These are phyloP conservation scores for Lactarius sanguifluus DNA, from an alignment of 768 basidiomycete species.

Conservation along the genomic window DNA sequence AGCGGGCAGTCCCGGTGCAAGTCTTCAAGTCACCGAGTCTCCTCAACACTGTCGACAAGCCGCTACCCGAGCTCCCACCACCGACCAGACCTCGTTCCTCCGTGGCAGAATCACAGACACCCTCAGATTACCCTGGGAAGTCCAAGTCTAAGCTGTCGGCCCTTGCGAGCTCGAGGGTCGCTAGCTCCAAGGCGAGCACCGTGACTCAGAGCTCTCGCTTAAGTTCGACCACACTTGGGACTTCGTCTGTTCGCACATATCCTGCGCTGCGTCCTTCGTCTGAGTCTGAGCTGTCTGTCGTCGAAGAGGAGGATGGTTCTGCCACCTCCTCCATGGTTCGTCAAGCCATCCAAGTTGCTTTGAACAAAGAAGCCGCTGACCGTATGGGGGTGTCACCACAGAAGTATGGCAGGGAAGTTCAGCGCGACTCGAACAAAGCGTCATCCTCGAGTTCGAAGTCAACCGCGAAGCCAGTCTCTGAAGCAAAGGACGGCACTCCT, in stretches of 20 bases:
- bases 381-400: conserved; percentile 20
- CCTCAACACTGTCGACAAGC: conserved; percentile 25
- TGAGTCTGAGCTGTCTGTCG: conserved; percentile 45
- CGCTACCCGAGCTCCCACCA: conserved; percentile 30
- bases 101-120: conserved; percentile 14
- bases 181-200: conserved; percentile 39
- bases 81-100: conserved; percentile 36
- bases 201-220: conserved; percentile 50
- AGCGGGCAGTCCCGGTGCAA: conserved; percentile 25
- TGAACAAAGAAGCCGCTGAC: conserved; percentile 60
- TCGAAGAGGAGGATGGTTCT: conserved; percentile 34
- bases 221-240: conserved; percentile 41
- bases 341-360: conserved; percentile 65
- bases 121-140: conserved; percentile 35
- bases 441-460: conserved; percentile 28
- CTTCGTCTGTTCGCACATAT: conserved; percentile 70
- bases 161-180: conserved; percentile 57
- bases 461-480: conserved; percentile 15
- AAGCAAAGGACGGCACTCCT: conserved; percentile 12
- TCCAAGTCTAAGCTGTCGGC: conserved; percentile 74
- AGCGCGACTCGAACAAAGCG: conserved; percentile 12
- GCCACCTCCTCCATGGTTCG: conserved; percentile 61
- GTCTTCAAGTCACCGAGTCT: conserved; percentile 23
- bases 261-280: conserved; percentile 67
- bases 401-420: conserved; percentile 21